These are phyloP conservation scores for Pyrenophora tritici-repentis DNA, from an alignment of 2,329 filamentous ascomycete genomes.

Conservation along the genomic window DNA sequence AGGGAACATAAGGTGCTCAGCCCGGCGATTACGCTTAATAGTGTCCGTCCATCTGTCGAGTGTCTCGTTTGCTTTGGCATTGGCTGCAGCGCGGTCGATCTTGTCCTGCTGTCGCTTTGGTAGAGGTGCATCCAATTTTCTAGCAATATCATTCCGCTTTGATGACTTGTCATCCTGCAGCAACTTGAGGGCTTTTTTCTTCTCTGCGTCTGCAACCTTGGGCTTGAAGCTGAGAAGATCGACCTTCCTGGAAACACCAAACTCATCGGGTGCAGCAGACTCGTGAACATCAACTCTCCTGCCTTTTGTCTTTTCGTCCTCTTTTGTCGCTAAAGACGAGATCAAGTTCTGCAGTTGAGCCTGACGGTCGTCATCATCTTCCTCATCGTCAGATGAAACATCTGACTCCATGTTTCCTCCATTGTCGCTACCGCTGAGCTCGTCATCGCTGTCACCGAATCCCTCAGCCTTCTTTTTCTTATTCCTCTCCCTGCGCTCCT, in stretches of 20 bases:
- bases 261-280: conserved; percentile 65
- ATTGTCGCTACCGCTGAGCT: conserved; percentile 54
- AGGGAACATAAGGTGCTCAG: conserved; percentile 89
- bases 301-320: conserved; percentile 40
- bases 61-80: conserved; percentile 89
- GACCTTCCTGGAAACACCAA: conserved; percentile 68
- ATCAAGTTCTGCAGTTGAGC: conserved; percentile 71
- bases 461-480: conserved; percentile 48
- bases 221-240: conserved; percentile 76
- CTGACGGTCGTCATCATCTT: conserved; percentile 58
- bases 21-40: conserved; percentile 88
- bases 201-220: conserved; percentile 71
- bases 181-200: conserved; percentile 80
- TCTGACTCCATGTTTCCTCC: conserved; percentile 57
- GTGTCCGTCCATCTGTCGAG: conserved; percentile 92
- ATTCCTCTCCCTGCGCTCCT: conserved; percentile 34
- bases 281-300: conserved; percentile 58
- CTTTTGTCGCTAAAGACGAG: conserved; percentile 62
- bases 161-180: conserved; percentile 68
- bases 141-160: conserved; percentile 60
- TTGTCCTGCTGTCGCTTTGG: conserved; percentile 85
- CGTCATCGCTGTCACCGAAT: conserved; percentile 59
- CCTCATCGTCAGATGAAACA: conserved; percentile 51
- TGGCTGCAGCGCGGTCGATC: conserved; percentile 79
- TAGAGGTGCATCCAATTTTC: conserved; percentile 81